Evolutionary conservation across 1,284 basidiomycete species (phyloP), one percentile per base, ranked within the genome.

Genomic region (Boletus hoseneyae): DNA sequence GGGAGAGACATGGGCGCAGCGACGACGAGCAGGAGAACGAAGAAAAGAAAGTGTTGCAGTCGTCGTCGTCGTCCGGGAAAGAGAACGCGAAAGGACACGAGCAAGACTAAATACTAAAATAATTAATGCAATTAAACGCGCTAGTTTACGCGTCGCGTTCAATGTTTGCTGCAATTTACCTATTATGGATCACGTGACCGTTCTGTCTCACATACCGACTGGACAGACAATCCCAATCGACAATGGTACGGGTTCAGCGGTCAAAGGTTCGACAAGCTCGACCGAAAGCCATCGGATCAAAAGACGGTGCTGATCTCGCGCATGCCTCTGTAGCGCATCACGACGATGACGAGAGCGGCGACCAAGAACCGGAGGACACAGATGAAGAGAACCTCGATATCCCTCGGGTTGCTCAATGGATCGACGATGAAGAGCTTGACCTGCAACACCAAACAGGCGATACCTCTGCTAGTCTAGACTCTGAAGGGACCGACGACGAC

Each of bases 351-450:
- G 43, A 48, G 7, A 43, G 21, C 13, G 47, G 38, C 10, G 33
- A 45, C 13, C 37, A 35, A 9, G 46, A 45, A 38, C n/a, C 33
- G 38, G 49, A 47, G 35, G 54, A 45, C 1, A n/a, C 13, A 16
- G 36, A 50, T 4, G 57, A 63, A 8, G 66, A 70, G 15, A 62
- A 76, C 46, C 61, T 69, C 1, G 78, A 81, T 56, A 72, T 70
- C 3, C 76, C 77, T 4, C 71, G 79, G 27, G 68, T 80, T 32
- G 74, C 74, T 21, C 78, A 79, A 52, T 85, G 81, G 77, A 72
- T 77, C 13, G 80, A 78, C 25, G 80, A 82, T 35, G 75, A 78
- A 12, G 75, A 77, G 43, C 54, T 65, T 42, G 65, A 66, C 36
- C 57, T 55, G 32, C 64, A 67, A 38, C 56, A 23, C 29, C 58